Evolutionary conservation across 139 green algal genomes (phyloP), one percentile per base, ranked within the genome.

Genomic region (Chlamydomonas sp.): DNA sequence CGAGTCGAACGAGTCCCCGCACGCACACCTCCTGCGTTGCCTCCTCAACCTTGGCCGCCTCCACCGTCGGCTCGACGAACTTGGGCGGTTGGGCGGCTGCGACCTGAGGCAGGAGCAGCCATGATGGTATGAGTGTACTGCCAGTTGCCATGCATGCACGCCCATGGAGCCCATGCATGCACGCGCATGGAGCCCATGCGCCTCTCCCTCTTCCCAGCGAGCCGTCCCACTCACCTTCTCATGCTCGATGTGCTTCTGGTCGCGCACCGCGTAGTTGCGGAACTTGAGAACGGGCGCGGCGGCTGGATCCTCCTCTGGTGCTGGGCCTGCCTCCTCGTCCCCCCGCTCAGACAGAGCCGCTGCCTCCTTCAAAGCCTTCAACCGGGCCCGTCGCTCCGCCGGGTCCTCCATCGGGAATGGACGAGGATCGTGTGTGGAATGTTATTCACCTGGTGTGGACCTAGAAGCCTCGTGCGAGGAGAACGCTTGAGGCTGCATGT

Each of bases 281-380:
- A 95, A 95, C 33, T 88, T 87, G 0, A 95, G 71, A 20, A 88
- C 64, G 0, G 88, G 85, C 69, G 86, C 80, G 8, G n/a, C n/a
- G n/a, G n/a, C n/a, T n/a, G n/a, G n/a, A 5, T 84, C 75, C 0
- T 54, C 35, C 1, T 63, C 66, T 30, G 58, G 61, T 73, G 35
- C 70, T 48, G 61, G 29, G 22, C 10, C 20, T 30, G 39, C 57
- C 16, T 69, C 54, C n/a, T 50, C 72, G 34, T 63, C 68, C 35
- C 4, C 66, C 4, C 13, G 31, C 6, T 66, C 59, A 24, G 59
- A 30, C 16, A 66, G 31, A 37, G 59, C 64, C 29, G 77, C 80
- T 13, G 76, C 77, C 31, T 76, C 65, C 16, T 73, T 76, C 22
- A 88, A 47, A 0, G 80, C 80, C 47, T 85, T 85, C 2, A 88